Evolutionary conservation across 1,139 yeast genomes (phyloP).

Genomic region (Suhomyces kunorum): DNA sequence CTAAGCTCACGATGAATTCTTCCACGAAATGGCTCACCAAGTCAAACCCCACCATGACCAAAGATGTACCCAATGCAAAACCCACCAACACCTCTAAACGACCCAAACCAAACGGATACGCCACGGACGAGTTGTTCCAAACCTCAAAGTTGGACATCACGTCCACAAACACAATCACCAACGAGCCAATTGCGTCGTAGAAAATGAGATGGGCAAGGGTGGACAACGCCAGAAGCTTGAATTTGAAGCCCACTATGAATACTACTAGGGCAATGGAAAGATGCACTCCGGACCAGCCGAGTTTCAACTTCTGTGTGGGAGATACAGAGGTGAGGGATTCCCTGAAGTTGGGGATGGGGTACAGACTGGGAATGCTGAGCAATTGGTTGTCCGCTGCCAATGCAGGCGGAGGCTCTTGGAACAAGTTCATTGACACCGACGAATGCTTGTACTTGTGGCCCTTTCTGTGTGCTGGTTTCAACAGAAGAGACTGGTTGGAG

Average conservation of each 20-base stretch:
- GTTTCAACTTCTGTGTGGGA: slow-evolving; percentile 52
- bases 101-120: slow-evolving; percentile 89
- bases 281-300: slow-evolving; percentile 70
- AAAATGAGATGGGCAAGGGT: slow-evolving; percentile 86
- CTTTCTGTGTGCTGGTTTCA: slow-evolving; percentile 73
- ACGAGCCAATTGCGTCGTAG: slow-evolving; percentile 82
- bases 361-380: slow-evolving; percentile 70
- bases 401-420: slow-evolving; percentile 81
- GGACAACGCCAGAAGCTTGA: slow-evolving; percentile 61
- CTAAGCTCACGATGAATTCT: slow-evolving; percentile 59
- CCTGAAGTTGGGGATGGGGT: slow-evolving; percentile 71
- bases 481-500: slow-evolving; percentile 31
- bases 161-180: slow-evolving; percentile 70
- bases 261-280: slow-evolving; percentile 54
- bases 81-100: slow-evolving; percentile 85
- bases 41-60: slow-evolving; percentile 90
- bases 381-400: slow-evolving; percentile 49
- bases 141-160: slow-evolving; percentile 87
- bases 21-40: slow-evolving; percentile 81
- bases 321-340: slow-evolving; percentile 64
- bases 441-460: slow-evolving; percentile 97
- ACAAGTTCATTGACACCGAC: slow-evolving; percentile 94
- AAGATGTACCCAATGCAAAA: slow-evolving; percentile 80
- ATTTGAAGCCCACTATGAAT: slow-evolving; percentile 60
- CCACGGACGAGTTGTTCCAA: slow-evolving; percentile 82